Evolutionary conservation across 2,329 filamentous ascomycete species (phyloP), one percentile per base, ranked within the genome.

Genomic region (Coleophoma crateriformis): DNA sequence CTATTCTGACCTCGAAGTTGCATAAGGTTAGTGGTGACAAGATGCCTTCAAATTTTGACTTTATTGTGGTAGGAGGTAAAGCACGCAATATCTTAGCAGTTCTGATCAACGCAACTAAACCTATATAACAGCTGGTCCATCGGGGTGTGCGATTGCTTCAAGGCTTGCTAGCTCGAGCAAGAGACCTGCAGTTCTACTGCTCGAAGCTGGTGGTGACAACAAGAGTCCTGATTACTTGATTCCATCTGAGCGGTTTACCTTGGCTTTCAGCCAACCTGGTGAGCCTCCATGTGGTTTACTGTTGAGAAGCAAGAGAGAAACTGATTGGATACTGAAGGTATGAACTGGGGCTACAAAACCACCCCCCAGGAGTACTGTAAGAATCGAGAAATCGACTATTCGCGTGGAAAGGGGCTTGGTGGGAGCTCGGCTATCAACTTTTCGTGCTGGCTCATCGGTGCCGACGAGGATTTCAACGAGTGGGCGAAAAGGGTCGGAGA

Each of bases 401-500:
- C 70, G 6, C 71, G 77, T 1, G 77, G 78, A 1, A 70, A 69
- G 45, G 74, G 73, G 0, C 62, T 81, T 0, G 77, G 78, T 1
- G 78, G 78, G 2, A 72, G 70, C 3, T 74, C 67, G 47, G 73
- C 75, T 7, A 75, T 80, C 55, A 81, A 81, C 58, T 81, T 79
- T 50, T 71, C 72, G 14, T 72, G 76, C 13, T 84, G 71, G 61
- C 75, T 71, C 3, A 56, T 76, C 22, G 83, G 84, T 3, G 72
- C 78, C 2, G 67, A 69, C 1, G 79, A 79, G 46, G 83, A 87
- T 54, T 85, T 81, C 52, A 73, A 86, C 27, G 71, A 78, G 47
- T 85, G 82, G 80, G 79, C 79, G 1, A 65, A 69, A 0, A 53
- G 76, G 2, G 75, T 79, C 0, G 78, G 66, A 0, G 82, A 87